Evolutionary conservation across 495 filamentous ascomycete genomes (phyloP), one percentile per base, ranked within the genome.

Genomic region (Annulohypoxylon stygium): DNA sequence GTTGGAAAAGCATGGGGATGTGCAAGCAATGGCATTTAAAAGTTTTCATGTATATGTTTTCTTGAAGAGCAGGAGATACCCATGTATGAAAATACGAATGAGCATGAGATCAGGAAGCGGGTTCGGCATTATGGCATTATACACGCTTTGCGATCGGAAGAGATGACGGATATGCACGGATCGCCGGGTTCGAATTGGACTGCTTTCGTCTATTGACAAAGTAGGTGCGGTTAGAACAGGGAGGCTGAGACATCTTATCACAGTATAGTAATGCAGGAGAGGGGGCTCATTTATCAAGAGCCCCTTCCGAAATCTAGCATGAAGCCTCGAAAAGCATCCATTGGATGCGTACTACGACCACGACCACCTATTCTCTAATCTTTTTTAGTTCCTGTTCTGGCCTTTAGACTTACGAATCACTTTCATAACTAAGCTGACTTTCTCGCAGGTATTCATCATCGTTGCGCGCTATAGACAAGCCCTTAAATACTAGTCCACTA

Each of bases 1-100:
- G 86, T 92, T 18, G 83, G 87, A 8, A 85, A 84, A 5, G 84
- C 88, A 1, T 93, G 92, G 71, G 85, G 86, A 4, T 93, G 91
- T 74, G 82, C 80, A n/a, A 87, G 82, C 67, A 93, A 92, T 58
- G 85, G 83, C n/a, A 70, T 87, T 43, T 86, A 72, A 76, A 55
- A 25, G 36, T 64, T 62, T 70, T 66, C 43, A 60, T 67, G 60
- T 65, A 62, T 14, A 59, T 34, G 25, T 64, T 71, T 71, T 63
- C 34, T 61, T 67, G 50, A 55, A 57, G 61, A 63, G 66, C 57
- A 54, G 58, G 57, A 67, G 67, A 75, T 75, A 69, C 65, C 71
- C 61, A 61, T 11, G 25, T 48, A 50, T 34, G 37, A 58, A 58
- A 37, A 65, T 45, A 57, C 23, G 16, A 50, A 69, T 14, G 60